Conservation (phyloP, 208 protist genomes). For the Leptomonas seymouri region DNA sequence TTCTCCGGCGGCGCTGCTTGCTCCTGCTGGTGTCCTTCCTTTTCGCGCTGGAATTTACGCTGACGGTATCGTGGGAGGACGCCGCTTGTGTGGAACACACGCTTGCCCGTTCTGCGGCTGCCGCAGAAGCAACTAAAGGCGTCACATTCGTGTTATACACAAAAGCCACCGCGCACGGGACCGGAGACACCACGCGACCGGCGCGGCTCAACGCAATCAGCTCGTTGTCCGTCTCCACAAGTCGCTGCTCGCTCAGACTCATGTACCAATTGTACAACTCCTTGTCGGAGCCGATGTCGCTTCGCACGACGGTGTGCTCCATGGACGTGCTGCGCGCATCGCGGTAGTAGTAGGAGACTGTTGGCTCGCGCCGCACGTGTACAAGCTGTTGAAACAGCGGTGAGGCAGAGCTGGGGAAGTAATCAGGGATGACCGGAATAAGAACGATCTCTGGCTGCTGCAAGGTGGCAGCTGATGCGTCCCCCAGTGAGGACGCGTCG, state of each 20-base stretch:
- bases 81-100: neutral
- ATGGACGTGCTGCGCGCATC: slow-evolving; percentile 34
- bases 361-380: slow-evolving; percentile 42
- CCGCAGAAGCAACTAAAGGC: neutral
- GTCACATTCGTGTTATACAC: slow-evolving; percentile 36
- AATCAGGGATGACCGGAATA: slow-evolving; percentile 66
- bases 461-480: neutral
- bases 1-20: slow-evolving; percentile 16
- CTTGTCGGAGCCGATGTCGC: slow-evolving; percentile 32
- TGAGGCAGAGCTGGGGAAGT: slow-evolving; percentile 50
- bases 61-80: neutral
- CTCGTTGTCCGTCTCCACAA: slow-evolving; percentile 70
- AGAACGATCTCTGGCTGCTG: slow-evolving; percentile 51
- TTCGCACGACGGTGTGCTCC: slow-evolving; percentile 32
- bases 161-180: slow-evolving; percentile 71
- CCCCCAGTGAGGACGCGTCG: neutral
- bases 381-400: slow-evolving; percentile 61
- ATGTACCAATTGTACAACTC: slow-evolving; percentile 71
- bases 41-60: neutral
- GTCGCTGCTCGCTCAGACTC: slow-evolving; percentile 53
- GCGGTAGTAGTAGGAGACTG: slow-evolving; percentile 48
- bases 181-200: slow-evolving; percentile 52
- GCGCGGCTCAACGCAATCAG: slow-evolving; percentile 49
- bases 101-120: neutral
- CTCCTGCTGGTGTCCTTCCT: slow-evolving; percentile 1